Base-by-base conservation (phyloP, 495 filamentous ascomycete species). In the Podospora comata region DNA sequence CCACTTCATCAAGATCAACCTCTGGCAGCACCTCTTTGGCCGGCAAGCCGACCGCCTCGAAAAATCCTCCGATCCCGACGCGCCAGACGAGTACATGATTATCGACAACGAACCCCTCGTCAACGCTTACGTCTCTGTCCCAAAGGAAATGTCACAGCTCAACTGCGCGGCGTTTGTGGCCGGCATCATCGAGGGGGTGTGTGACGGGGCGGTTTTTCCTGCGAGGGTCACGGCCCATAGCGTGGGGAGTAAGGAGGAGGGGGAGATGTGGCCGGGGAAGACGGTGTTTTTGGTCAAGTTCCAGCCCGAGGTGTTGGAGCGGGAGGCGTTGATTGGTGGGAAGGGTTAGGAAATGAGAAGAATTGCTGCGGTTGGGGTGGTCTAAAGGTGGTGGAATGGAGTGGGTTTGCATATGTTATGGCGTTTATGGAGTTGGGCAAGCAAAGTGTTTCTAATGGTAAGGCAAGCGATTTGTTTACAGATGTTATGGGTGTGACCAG, bases 101-200 rank as follows among this genome's bases (percentile, higher is more conserved):
- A 89, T 89, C 67, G 95, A 99, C 77, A 97, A 99, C 76, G 96
- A 98, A 74, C 95, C 95, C 55, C 82, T 97, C 16, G 94, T 98
- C 18, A 97, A 97, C 75, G 88, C 88, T 23, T 97, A 96, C 77
- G 91, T 99, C 74, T 91, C 87, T 71, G 91, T 98, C 48, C 95
- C 95, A 26, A 88, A 88, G 70, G 95, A 99, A 79, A 97, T 99
- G 93, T 91, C 83, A 78, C 90, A 94, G 85, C 85, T 99, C 68
- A 99, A 97, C 76, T 97, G 94, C 79, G 95, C 95, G 27, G 95
- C 95, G 15, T 99, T 89, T 72, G 93, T 97, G 4, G 95, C 96
- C 1, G 95, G 95, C 1, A 91, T 99, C 65, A 89, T 99, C 65
- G 95, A 99, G 85, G 95, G 96, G 5, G 89, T 96, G 0, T 95